A percentile compares a stretch with the other conserved stretches of the same genome.
These are phyloP conservation scores for Prunus armeniaca DNA, from an alignment of 306 rosid species.

Conservation along the genomic window DNA sequence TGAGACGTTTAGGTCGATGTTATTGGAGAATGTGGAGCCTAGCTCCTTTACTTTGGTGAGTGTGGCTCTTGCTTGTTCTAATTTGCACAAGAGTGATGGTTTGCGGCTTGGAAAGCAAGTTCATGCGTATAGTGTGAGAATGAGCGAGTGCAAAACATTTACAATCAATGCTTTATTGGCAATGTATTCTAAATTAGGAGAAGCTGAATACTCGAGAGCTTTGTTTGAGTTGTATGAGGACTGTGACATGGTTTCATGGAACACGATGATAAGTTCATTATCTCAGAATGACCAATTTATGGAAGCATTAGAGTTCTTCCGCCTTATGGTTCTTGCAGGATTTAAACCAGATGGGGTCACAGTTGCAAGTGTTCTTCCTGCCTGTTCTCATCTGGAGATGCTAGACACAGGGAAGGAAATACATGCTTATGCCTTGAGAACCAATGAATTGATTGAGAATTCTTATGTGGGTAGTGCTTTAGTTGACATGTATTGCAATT, in stretches of 20 bases:
- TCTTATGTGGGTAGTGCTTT: slow-evolving; percentile 74
- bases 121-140: slow-evolving; percentile 59
- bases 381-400: slow-evolving; percentile 78
- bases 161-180: slow-evolving; percentile 74
- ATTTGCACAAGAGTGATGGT: slow-evolving; percentile 36
- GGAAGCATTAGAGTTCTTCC: slow-evolving; percentile 51
- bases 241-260: slow-evolving; percentile 76
- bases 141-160: slow-evolving; percentile 44
- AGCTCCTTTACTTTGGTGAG: slow-evolving; percentile 78
- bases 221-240: slow-evolving; percentile 63
- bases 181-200: slow-evolving; percentile 72
- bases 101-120: slow-evolving; percentile 66
- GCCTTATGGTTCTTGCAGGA: slow-evolving; percentile 50
- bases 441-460: slow-evolving; percentile 45
- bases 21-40: slow-evolving; percentile 47
- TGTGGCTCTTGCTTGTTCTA: slow-evolving; percentile 64
- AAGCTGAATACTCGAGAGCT: slow-evolving; percentile 46
- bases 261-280: slow-evolving; percentile 68
- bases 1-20: slow-evolving; percentile 51
- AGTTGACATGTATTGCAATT: slow-evolving; percentile 88
- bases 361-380: slow-evolving; percentile 71
- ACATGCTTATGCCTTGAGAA: slow-evolving; percentile 61
- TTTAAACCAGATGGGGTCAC: slow-evolving; percentile 70
- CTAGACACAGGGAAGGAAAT: slow-evolving; percentile 58
- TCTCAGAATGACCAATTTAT: slow-evolving; percentile 65